Evolutionary conservation across 768 basidiomycete genomes (phyloP), one percentile per base, ranked within the genome.

Genomic region (Podaxis sp.): DNA sequence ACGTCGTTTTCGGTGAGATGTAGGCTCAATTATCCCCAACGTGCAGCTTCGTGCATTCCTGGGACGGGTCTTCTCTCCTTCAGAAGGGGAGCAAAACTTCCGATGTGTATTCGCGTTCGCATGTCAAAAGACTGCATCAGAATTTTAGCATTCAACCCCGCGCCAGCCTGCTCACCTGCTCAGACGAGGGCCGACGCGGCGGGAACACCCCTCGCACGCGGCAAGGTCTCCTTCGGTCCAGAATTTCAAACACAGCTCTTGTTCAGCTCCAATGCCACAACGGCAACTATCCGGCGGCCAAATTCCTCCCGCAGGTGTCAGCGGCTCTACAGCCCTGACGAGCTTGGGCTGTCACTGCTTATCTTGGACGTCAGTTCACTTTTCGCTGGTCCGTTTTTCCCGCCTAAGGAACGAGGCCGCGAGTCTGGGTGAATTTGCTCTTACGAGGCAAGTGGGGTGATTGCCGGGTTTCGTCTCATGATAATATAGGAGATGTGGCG

Each of bases 391-490:
- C 19, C 39, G 7, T 13, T 40, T 3, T 26, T 40, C 39, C 54
- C 54, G 12, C 42, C 40, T 42, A 40, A n/a, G 28, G 15, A 52
- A 54, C 54, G 38, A 24, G 52, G 28, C 61, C 61, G 36, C 30
- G 52, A 36, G 61, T 24, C 42, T 55, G 40, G 39, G 53, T 24
- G 30, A 3, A 12, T 44, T 36, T 62, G 42, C 6, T 62, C 61
- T 62, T 62, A 62, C 61, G 28, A 55, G 61, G 53, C 4, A 62
- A 48, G 60, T 54, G 52, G 61, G 59, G 61, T 62, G 61, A 62
- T 62, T 62, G 61, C 61, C 61, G 61, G 38, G 61, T 55, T 17
- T 59, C 6, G 26, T 48, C 44, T 48, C 38, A 33, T 55, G 61
- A 62, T 55, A 55, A 55, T 55, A 48, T 44, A 33, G 53, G 36